Conservation (phyloP, 2,329 filamentous ascomycete species). For the Pestalotiopsis sp. region DNA sequence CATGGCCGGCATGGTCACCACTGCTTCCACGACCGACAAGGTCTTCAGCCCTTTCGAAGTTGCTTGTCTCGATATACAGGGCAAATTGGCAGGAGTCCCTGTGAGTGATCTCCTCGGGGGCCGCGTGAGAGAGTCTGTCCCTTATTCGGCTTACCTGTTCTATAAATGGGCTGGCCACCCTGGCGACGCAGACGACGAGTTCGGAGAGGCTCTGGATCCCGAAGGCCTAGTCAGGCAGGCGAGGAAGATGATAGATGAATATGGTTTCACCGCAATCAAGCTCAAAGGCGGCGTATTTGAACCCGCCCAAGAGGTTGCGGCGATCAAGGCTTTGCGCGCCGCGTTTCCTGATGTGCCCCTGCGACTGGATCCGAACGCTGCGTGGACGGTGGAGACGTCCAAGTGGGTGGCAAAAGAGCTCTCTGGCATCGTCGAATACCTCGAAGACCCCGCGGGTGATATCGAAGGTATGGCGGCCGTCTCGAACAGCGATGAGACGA, state of each 20-base stretch:
- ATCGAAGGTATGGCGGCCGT: constrained; percentile 47
- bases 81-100: constrained; percentile 41
- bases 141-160: constrained; percentile 47
- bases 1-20: constrained; percentile 43
- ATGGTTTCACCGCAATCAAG: constrained; percentile 46
- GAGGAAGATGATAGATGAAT: constrained; percentile 41
- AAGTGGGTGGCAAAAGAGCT: constrained; percentile 42
- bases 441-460: constrained; percentile 43
- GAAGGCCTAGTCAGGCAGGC: constrained; percentile 38
- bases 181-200: constrained; percentile 41
- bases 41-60: constrained; percentile 46
- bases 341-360: constrained; percentile 41
- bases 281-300: constrained; percentile 46
- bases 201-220: constrained; percentile 39
- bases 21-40: constrained; percentile 42
- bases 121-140: constrained; percentile 39
- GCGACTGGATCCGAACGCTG: constrained; percentile 41
- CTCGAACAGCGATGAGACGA: constrained; percentile 34
- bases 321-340: constrained; percentile 38
- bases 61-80: constrained; percentile 45
- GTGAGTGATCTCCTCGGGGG: constrained; percentile 43
- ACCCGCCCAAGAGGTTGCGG: constrained; percentile 41
- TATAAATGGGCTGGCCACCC: constrained; percentile 47
- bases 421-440: constrained; percentile 38
- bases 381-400: constrained; percentile 42